Percentiles rank a stretch among this genome's conserved stretches.
These are phyloP conservation scores for Hypoxylon sp. DNA, from an alignment of 2,329 filamentous ascomycete genomes.

Conservation along the genomic window DNA sequence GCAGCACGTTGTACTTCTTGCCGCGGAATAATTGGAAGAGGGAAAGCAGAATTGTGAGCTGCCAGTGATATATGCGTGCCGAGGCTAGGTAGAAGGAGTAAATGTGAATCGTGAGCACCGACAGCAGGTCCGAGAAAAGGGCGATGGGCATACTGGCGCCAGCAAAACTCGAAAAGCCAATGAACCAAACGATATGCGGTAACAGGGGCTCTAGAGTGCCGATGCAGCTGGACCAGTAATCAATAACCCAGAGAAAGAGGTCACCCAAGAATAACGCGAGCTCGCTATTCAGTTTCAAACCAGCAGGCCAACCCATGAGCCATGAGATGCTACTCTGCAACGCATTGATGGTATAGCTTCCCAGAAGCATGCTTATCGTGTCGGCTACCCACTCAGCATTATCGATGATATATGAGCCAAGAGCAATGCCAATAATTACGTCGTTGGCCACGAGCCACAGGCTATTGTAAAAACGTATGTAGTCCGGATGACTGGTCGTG, in stretches of 20 bases:
- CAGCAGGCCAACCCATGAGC: conserved; percentile 96
- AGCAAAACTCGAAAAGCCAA: conserved; percentile 94
- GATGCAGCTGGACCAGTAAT: conserved; percentile 94
- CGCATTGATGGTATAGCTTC: conserved; percentile 87
- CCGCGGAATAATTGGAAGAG: conserved; percentile 99
- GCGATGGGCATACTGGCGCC: conserved; percentile 98
- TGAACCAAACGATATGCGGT: conserved; percentile 89
- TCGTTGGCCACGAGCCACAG: conserved; percentile 99
- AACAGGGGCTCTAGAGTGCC: conserved; percentile 81
- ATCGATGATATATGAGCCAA: conserved; percentile 97
- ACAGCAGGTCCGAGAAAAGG: conserved; percentile 93
- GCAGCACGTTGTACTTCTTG: conserved; percentile 96
- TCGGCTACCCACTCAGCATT: conserved; percentile 87
- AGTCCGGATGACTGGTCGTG: conserved; percentile 94
- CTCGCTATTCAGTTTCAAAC: conserved; percentile 94
- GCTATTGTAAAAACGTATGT: conserved; percentile 99
- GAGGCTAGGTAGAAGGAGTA: conserved; percentile 98
- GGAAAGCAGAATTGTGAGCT: conserved; percentile 94
- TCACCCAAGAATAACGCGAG: conserved; percentile 94
- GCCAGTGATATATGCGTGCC: conserved; percentile 98
- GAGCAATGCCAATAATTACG: conserved; percentile 96
- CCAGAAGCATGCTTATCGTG: conserved; percentile 81
- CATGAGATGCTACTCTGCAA: conserved; percentile 90
- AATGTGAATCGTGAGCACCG: conserved; percentile 92
- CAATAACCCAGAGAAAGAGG: conserved; percentile 97